A percentile compares a stretch with the other conserved stretches of the same genome.
These are phyloP conservation scores for Xylaria curta DNA, from an alignment of 495 filamentous ascomycete genomes.

Conservation along the genomic window DNA sequence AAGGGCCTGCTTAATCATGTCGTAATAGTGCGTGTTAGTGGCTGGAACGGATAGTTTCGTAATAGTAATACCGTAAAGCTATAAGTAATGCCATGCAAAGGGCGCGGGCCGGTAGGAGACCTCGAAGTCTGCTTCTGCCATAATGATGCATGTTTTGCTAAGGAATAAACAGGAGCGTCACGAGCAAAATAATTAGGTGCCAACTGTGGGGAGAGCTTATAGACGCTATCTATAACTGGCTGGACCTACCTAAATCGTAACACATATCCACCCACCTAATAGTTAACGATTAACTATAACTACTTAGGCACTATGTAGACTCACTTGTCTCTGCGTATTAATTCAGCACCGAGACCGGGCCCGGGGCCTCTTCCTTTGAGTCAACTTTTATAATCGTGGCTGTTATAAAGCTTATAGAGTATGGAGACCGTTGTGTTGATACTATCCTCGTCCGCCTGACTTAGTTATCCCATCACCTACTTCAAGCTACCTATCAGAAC, in stretches of 20 bases:
- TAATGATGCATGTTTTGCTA: too few relatives aligned
- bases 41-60: not conserved
- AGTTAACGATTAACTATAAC: not conserved
- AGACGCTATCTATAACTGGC: too few relatives aligned
- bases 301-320: not conserved
- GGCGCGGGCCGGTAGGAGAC: not conserved
- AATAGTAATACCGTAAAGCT: not conserved
- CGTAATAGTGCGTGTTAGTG: not conserved
- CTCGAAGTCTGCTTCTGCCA: too few relatives aligned
- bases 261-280: too few relatives aligned
- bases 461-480: not conserved
- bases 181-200: too few relatives aligned
- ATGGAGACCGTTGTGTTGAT: not conserved
- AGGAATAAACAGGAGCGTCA: too few relatives aligned
- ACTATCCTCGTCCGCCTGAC: not conserved
- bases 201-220: too few relatives aligned
- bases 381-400: not conserved
- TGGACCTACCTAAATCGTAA: too few relatives aligned
- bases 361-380: not conserved
- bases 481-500: not conserved
- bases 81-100: not conserved
- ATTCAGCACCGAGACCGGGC: slow-evolving; percentile 1
- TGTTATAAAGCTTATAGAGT: not conserved
- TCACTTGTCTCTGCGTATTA: too few relatives aligned
- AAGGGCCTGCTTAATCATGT: too few relatives aligned